These are phyloP conservation scores for Berberis thunbergii DNA, from an alignment of 164 flowering plant species.

Conservation along the genomic window DNA sequence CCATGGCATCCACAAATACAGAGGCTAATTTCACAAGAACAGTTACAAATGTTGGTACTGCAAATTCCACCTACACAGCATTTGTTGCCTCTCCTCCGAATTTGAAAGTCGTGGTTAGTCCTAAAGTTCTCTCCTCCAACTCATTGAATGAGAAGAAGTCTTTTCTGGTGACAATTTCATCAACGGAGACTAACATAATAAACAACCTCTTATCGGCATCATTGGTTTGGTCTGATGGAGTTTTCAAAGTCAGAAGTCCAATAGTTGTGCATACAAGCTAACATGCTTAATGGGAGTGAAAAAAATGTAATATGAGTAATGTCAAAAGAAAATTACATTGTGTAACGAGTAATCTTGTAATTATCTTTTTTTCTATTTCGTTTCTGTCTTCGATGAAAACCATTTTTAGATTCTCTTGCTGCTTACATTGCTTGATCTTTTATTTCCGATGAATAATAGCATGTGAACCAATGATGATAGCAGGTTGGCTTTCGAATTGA, in stretches of 20 bases:
- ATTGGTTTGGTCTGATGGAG: neutral
- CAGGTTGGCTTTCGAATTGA: no score
- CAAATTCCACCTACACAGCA: neutral
- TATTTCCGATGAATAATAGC: no score
- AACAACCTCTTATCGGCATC: neutral
- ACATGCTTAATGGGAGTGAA: no score
- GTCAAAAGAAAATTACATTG: no score
- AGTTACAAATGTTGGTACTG: neutral
- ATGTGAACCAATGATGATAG: no score
- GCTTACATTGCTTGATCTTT: no score
- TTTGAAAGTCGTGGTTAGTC: neutral
- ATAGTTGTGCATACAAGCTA: neutral
- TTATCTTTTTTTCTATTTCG: no score
- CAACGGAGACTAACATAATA: neutral
- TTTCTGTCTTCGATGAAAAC: no score
- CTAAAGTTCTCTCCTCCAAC: neutral
- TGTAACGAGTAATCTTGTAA: no score
- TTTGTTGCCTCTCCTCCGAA: neutral
- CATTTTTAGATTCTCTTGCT: no score
- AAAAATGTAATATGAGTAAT: no score
- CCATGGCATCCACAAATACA: neutral
- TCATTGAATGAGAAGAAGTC: neutral
- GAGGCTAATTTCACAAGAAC: neutral
- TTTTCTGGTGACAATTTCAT: neutral
- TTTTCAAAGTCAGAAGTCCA: neutral